Evolutionary conservation across 768 basidiomycete species (phyloP).

Genomic region (Russula virescens): DNA sequence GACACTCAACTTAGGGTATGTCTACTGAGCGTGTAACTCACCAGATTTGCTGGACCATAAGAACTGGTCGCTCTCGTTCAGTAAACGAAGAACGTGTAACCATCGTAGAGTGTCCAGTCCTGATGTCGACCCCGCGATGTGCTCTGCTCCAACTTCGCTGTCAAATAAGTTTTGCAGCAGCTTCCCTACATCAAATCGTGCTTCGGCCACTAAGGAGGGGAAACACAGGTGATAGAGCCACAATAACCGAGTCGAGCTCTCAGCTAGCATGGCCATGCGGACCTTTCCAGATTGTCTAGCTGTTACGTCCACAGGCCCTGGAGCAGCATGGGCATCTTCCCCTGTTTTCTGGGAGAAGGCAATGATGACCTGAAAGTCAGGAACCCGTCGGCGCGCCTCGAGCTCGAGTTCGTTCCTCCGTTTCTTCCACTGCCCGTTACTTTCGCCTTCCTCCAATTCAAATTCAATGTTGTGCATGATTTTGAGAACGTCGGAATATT

Average conservation of each 20-base stretch:
- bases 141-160: constrained; percentile 27
- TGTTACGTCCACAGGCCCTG: background rate
- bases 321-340: background rate
- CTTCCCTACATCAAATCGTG: constrained; percentile 83
- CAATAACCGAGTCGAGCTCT: constrained; percentile 73
- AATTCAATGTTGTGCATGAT: constrained; percentile 44
- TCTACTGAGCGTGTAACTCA: background rate
- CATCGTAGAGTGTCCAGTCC: constrained; percentile 57
- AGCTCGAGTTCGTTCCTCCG: constrained; percentile 62
- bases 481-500: constrained; percentile 53
- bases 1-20: background rate
- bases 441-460: constrained; percentile 55
- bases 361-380: constrained; percentile 82
- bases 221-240: constrained; percentile 81
- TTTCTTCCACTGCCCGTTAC: constrained; percentile 67
- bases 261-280: constrained; percentile 60
- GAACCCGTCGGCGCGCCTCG: constrained; percentile 69
- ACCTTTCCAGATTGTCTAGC: constrained; percentile 29
- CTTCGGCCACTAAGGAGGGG: constrained; percentile 68
- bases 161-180: constrained; percentile 48
- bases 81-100: constrained; percentile 68
- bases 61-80: constrained; percentile 78
- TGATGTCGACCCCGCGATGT: constrained; percentile 29
- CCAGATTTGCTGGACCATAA: constrained; percentile 62
- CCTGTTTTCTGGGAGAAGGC: constrained; percentile 59